Percentiles rank a stretch among this genome's conserved stretches.
Conservation (phyloP, 2,329 filamentous ascomycete genomes). For the Neonectria magnoliae region DNA sequence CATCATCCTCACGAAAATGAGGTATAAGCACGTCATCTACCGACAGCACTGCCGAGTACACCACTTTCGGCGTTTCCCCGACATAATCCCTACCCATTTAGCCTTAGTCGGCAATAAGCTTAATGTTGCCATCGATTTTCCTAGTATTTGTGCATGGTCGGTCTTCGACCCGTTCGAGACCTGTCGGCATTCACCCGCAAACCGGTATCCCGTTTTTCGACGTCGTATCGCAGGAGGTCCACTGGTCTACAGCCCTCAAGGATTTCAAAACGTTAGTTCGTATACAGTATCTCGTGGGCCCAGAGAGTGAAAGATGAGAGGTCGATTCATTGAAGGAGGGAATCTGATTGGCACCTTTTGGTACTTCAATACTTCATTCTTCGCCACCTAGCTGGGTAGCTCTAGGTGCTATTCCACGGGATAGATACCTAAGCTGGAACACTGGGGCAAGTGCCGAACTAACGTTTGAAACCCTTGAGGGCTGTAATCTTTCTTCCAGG, state of each 20-base stretch:
- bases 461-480: no score
- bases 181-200: background rate
- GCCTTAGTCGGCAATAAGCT: background rate
- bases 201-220: background rate
- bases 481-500: background rate
- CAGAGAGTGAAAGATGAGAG: no score
- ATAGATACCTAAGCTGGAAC: no score
- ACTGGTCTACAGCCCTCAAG: background rate
- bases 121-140: background rate
- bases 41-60: conserved; percentile 1
- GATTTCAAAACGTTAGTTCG: no score
- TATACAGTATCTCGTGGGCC: no score
- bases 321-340: no score
- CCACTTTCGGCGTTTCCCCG: conserved; percentile 2
- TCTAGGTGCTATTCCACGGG: no score
- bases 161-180: background rate
- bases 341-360: no score
- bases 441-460: no score
- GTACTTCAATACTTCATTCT: no score
- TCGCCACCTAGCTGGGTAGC: no score
- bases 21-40: conserved; percentile 23
- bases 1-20: conserved; percentile 19
- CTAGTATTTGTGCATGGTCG: background rate
- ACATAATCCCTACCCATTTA: background rate
- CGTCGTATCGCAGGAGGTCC: background rate